Evolutionary conservation across 306 rosid species (phyloP).

Genomic region (Acacia crassicarpa): DNA sequence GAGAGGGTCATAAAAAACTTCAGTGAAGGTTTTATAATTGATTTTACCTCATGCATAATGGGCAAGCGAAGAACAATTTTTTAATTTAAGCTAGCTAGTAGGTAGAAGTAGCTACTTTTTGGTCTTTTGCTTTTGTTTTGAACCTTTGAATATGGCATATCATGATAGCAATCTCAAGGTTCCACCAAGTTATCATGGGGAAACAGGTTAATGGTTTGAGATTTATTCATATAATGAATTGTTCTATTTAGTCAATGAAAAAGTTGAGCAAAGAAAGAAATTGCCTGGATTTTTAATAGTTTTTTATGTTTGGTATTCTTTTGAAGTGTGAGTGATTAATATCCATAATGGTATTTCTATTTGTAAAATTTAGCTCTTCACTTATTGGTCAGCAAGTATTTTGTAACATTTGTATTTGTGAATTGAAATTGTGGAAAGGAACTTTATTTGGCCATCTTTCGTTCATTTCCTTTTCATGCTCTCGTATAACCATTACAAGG

Average conservation of each 20-base stretch:
- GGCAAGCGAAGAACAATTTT: neutral
- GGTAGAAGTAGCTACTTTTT: neutral
- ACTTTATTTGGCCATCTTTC: neutral
- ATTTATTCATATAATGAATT: neutral
- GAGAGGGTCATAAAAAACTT: no score
- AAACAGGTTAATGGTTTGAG: slow-evolving; percentile 44
- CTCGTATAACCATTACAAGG: neutral
- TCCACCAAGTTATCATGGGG: slow-evolving; percentile 38
- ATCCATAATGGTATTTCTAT: neutral
- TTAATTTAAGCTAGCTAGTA: neutral
- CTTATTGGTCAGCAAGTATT: neutral
- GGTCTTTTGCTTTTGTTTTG: neutral
- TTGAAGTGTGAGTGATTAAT: neutral
- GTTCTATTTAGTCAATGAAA: slow-evolving; percentile 38
- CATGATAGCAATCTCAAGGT: slow-evolving; percentile 34
- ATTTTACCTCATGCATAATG: neutral
- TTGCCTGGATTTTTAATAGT: neutral
- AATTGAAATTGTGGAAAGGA: neutral
- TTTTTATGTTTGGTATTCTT: neutral
- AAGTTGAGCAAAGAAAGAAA: slow-evolving; percentile 22
- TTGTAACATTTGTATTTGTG: neutral
- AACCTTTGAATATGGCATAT: neutral
- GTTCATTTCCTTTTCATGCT: neutral
- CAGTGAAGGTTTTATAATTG: neutral
- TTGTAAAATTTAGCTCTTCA: neutral